These are phyloP conservation scores for Aspergillus luchuensis DNA, from an alignment of 2,329 filamentous ascomycete species.

Conservation along the genomic window DNA sequence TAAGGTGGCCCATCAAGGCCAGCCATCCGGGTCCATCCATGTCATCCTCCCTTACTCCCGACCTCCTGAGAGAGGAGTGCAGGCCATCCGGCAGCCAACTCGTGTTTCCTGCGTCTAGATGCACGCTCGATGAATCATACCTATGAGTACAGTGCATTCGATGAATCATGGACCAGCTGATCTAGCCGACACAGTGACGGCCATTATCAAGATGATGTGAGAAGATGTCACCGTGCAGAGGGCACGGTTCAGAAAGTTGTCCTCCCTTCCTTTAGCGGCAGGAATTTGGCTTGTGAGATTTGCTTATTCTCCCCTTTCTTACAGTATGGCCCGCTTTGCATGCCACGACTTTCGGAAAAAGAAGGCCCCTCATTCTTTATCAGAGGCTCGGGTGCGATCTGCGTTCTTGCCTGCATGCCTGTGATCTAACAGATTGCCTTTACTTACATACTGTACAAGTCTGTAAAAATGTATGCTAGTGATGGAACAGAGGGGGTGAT, in stretches of 20 bases:
- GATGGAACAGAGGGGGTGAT: neutral
- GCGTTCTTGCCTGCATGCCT: constrained; percentile 19
- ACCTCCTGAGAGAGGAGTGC: neutral
- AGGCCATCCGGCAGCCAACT: constrained; percentile 1
- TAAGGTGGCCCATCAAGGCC: neutral
- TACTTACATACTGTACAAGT: neutral
- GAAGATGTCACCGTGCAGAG: constrained; percentile 3
- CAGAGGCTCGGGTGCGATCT: constrained; percentile 18
- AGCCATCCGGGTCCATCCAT: constrained; percentile 3
- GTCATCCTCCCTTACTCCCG: neutral
- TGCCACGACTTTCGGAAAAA: constrained; percentile 2
- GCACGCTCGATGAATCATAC: neutral
- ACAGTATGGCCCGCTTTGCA: neutral
- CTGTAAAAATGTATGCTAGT: constrained; percentile 3
- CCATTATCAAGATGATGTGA: neutral
- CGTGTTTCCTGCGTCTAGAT: constrained; percentile 2
- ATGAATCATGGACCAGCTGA: neutral
- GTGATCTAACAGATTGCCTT: constrained; percentile 14
- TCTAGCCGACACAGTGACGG: neutral
- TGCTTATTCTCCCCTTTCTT: neutral
- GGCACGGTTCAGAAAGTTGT: constrained; percentile 7
- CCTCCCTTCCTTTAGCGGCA: constrained; percentile 2
- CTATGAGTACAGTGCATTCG: neutral
- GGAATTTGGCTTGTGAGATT: constrained; percentile 1
- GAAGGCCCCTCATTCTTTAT: neutral